phyloP scores from a whole-genome alignment of 2,329 filamentous ascomycete species.

The Arthrobotrys conoides region DNA sequence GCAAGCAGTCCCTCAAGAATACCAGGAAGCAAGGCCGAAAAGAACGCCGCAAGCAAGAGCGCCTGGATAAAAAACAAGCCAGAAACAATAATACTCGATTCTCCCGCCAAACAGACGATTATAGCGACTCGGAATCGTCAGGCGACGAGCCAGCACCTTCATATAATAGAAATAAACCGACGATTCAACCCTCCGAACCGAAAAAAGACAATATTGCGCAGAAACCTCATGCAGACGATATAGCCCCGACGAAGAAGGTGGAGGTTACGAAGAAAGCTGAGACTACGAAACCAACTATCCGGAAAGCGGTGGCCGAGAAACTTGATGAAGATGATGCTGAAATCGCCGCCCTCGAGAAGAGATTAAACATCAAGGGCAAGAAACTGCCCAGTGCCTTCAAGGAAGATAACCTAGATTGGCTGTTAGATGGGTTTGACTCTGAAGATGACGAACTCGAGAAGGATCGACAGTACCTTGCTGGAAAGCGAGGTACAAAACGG shows the following conservation, averaged over 20 bases:
- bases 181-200: constrained; percentile 62
- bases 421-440: constrained; percentile 79
- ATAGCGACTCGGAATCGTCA: constrained; percentile 22
- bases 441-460: constrained; percentile 74
- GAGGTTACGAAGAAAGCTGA: constrained; percentile 4
- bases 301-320: constrained; percentile 71
- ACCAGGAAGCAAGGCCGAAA: constrained; percentile 69
- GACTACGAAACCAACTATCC: constrained; percentile 59
- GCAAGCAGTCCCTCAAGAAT: constrained; percentile 64
- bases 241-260: neutral
- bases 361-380: constrained; percentile 84
- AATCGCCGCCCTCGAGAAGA: constrained; percentile 88
- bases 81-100: constrained; percentile 58
- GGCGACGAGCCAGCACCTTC: constrained; percentile 41
- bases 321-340: constrained; percentile 87
- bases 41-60: constrained; percentile 77
- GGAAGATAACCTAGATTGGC: constrained; percentile 85
- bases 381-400: constrained; percentile 79
- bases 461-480: constrained; percentile 66
- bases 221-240: constrained; percentile 37
- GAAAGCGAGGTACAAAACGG: constrained; percentile 69
- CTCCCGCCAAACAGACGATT: constrained; percentile 22
- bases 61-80: constrained; percentile 73
- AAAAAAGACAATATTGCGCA: constrained; percentile 51
- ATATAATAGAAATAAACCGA: constrained; percentile 41